phyloP scores from a whole-genome alignment of 352 stramenopile genomes.

The Globisporangium barbulae region DNA sequence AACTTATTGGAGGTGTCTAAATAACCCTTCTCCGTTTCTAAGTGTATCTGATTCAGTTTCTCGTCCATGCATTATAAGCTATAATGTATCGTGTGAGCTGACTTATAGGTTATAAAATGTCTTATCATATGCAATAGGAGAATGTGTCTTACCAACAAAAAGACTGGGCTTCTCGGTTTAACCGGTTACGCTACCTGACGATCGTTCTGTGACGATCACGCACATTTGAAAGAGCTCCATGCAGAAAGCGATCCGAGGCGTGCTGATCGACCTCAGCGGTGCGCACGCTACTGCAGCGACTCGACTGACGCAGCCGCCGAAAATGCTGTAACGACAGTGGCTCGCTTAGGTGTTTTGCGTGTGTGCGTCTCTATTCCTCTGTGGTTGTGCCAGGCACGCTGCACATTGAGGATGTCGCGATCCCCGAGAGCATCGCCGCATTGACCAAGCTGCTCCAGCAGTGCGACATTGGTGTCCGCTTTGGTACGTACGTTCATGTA shows the following conservation, averaged over 20 bases:
- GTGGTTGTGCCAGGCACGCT: conserved; percentile 33
- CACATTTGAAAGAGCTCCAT: not conserved
- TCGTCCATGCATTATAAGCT: too few relatives aligned
- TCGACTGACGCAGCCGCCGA: not conserved
- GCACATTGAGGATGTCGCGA: conserved; percentile 44
- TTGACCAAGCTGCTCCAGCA: conserved; percentile 33
- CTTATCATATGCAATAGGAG: too few relatives aligned
- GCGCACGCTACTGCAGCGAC: conserved; percentile 5
- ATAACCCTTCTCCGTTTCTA: too few relatives aligned
- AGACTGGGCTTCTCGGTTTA: not conserved
- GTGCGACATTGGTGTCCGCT: conserved; percentile 36
- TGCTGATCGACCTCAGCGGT: conserved; percentile 59
- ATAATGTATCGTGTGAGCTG: too few relatives aligned
- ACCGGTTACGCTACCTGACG: too few relatives aligned
- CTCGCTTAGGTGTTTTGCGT: not conserved
- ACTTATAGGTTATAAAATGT: too few relatives aligned
- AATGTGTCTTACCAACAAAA: too few relatives aligned
- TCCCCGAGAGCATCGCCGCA: conserved; percentile 36
- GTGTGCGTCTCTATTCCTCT: not conserved
- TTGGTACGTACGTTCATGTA: conserved; percentile 26
- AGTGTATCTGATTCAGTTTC: too few relatives aligned
- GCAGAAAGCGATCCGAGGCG: conserved; percentile 32
- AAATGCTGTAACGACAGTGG: not conserved
- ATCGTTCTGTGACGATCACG: too few relatives aligned
- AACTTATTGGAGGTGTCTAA: too few relatives aligned